phyloP scores from a whole-genome alignment of 371 early-diverging fungal species.

The Mortierella sp. region DNA sequence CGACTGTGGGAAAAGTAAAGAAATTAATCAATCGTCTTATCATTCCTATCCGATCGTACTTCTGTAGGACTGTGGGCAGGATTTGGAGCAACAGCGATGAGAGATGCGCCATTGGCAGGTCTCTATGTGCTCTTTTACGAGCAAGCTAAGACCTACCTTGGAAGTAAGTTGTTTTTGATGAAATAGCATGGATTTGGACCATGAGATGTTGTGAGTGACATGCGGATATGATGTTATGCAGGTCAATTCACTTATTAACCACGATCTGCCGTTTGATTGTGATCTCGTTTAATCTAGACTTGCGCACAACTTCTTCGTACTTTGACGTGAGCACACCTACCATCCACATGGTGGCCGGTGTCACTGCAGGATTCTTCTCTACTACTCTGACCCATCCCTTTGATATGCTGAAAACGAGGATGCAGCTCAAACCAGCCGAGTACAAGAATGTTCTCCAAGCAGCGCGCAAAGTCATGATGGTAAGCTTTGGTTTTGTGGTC shows the following conservation, averaged over 20 bases:
- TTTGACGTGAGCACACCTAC: conserved; percentile 53
- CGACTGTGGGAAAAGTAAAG: neutral
- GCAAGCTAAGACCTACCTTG: conserved; percentile 67
- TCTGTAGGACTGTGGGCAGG: conserved; percentile 88
- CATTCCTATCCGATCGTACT: too few species aligned
- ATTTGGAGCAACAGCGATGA: conserved; percentile 90
- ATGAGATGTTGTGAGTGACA: too few species aligned
- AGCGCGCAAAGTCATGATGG: conserved; percentile 74
- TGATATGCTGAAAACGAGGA: conserved; percentile 93
- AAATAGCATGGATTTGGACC: too few species aligned
- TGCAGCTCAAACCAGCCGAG: conserved; percentile 87
- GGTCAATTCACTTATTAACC: neutral
- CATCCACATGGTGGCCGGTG: conserved; percentile 66
- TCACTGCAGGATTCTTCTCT: conserved; percentile 81
- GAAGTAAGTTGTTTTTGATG: conserved; percentile 61
- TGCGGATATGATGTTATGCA: neutral
- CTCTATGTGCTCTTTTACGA: conserved; percentile 97
- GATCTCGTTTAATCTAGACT: conserved; percentile 11
- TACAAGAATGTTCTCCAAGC: conserved; percentile 78
- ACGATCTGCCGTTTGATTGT: neutral
- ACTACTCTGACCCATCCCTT: conserved; percentile 94
- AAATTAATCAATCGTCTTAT: neutral
- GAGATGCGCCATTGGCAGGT: conserved; percentile 97
- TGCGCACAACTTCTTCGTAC: conserved; percentile 30
- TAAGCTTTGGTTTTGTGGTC: conserved; percentile 43